Evolutionary conservation across 2,329 filamentous ascomycete genomes (phyloP).

Genomic region (Colletotrichum chlorophyti): DNA sequence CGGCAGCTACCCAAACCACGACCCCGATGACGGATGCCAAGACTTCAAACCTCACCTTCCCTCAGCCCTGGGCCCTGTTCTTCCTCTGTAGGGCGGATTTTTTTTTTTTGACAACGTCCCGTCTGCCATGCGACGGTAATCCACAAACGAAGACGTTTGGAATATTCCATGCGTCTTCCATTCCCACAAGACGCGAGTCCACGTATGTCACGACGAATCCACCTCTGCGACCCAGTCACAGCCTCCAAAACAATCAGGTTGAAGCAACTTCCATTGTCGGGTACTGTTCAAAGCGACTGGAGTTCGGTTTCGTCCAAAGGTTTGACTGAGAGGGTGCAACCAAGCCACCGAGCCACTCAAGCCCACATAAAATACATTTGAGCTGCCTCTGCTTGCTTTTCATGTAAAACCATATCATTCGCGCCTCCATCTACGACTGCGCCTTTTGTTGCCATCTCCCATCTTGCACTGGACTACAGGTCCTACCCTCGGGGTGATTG

Average conservation of each 20-base stretch:
- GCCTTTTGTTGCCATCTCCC: background rate
- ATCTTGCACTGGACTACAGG: conserved; percentile 1
- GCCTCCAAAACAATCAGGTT: too few relatives aligned
- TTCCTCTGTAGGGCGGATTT: conserved; percentile 23
- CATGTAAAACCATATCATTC: background rate
- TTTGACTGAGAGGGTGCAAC: too few relatives aligned
- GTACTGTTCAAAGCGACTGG: too few relatives aligned
- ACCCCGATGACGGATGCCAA: conserved; percentile 29
- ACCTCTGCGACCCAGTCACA: too few relatives aligned
- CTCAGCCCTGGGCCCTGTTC: conserved; percentile 28
- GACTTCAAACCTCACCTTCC: conserved; percentile 27
- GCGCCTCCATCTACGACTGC: background rate
- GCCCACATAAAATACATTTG: too few relatives aligned
- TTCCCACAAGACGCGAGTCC: conserved; percentile 2
- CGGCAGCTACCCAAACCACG: conserved; percentile 16
- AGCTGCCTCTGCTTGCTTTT: too few relatives aligned
- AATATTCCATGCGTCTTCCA: conserved; percentile 28
- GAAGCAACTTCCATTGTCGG: too few relatives aligned
- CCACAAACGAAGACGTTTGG: conserved; percentile 25
- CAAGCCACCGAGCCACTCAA: too few relatives aligned
- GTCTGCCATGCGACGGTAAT: conserved; percentile 27
- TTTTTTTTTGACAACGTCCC: conserved; percentile 26
- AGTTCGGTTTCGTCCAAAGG: too few relatives aligned
- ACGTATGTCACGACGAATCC: conserved; percentile 14
- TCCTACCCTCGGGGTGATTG: conserved; percentile 6